phyloP scores from a whole-genome alignment of 345 rosid species.

The Ricinus communis region DNA sequence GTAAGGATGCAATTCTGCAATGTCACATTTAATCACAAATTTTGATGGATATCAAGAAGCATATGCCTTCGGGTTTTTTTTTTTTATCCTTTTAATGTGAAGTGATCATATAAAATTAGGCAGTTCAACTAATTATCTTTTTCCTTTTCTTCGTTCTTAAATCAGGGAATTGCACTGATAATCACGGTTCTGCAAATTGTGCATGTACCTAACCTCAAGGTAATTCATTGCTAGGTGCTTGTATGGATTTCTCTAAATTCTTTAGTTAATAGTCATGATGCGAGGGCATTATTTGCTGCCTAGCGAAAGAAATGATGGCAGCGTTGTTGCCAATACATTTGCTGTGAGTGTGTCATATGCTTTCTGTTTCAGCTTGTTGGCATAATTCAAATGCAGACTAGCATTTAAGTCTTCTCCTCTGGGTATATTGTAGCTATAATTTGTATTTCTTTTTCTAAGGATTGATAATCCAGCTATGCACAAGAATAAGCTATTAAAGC shows the following conservation, averaged over 20 bases:
- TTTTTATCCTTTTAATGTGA: not conserved
- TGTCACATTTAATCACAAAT: not conserved
- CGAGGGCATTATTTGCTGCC: not conserved
- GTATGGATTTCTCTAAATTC: not conserved
- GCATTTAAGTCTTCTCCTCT: not conserved
- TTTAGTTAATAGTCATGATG: not conserved
- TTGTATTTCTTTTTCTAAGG: not conserved
- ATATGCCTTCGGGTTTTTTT: not conserved
- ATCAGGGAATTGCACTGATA: slow-evolving; percentile 91
- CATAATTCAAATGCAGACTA: not conserved
- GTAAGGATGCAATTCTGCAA: slow-evolving; percentile 45
- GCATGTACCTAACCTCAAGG: slow-evolving; percentile 96
- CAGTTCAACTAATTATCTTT: slow-evolving; percentile 15
- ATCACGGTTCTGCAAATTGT: slow-evolving; percentile 95
- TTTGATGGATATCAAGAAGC: not conserved
- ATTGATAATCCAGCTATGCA: not conserved
- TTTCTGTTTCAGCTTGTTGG: slow-evolving; percentile 1
- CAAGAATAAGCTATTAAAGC: not conserved
- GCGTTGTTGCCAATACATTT: not conserved
- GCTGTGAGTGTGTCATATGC: not conserved
- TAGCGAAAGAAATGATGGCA: not conserved
- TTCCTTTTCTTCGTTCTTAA: slow-evolving; percentile 18
- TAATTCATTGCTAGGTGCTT: slow-evolving; percentile 29
- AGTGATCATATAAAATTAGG: not conserved
- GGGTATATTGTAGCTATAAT: not conserved